Evolutionary conservation across 2,329 filamentous ascomycete species (phyloP).

Genomic region (Zymoseptoria passerinii): DNA sequence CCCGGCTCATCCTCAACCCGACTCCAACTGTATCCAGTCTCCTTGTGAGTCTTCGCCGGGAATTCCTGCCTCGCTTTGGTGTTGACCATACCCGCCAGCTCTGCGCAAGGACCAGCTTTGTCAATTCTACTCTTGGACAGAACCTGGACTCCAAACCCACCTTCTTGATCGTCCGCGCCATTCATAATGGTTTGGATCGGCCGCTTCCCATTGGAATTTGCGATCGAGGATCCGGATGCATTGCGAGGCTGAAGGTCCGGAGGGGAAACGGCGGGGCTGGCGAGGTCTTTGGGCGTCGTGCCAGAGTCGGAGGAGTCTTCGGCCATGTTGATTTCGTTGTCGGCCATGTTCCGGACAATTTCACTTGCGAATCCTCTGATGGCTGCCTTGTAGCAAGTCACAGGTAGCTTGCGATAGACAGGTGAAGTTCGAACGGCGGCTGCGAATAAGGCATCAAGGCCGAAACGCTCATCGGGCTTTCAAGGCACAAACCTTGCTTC

Average conservation of each 20-base stretch:
- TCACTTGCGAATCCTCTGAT: neutral
- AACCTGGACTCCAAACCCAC: neutral
- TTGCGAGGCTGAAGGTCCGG: constrained; percentile 43
- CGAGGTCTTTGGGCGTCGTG: constrained; percentile 34
- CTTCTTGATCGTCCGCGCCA: constrained; percentile 23
- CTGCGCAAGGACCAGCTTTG: constrained; percentile 4
- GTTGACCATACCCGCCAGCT: constrained; percentile 17
- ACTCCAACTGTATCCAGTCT: constrained; percentile 28
- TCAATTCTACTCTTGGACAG: neutral
- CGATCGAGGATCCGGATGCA: constrained; percentile 17
- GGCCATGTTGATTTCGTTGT: neutral
- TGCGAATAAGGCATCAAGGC: neutral
- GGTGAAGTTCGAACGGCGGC: neutral
- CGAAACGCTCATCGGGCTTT: neutral
- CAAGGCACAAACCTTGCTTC: too few species aligned
- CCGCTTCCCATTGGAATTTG: constrained; percentile 33
- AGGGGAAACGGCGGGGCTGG: constrained; percentile 38
- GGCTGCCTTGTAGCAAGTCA: neutral
- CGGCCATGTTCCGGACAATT: neutral
- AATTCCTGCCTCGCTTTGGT: constrained; percentile 15
- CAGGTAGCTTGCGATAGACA: too few species aligned
- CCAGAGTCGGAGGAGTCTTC: neutral
- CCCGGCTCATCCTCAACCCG: constrained; percentile 39
- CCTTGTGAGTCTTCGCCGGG: constrained; percentile 21
- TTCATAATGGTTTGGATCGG: constrained; percentile 29